phyloP scores from a whole-genome alignment of 2,329 filamentous ascomycete genomes.

The Periconia sp. region DNA sequence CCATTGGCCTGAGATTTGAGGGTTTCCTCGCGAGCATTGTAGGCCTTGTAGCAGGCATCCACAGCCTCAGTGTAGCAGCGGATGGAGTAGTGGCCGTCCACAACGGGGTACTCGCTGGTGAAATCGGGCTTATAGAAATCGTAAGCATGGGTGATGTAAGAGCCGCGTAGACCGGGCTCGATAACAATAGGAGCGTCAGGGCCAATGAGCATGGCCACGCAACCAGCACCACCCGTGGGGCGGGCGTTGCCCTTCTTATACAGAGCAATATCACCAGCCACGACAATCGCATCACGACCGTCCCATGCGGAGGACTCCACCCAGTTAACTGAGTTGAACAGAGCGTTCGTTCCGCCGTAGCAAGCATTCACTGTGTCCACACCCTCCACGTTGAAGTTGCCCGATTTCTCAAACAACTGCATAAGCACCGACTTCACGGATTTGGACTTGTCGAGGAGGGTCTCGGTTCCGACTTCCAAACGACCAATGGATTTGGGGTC shows the following conservation, averaged over 20 bases:
- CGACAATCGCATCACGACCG: constrained; percentile 55
- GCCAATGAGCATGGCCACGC: constrained; percentile 56
- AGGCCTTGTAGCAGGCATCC: constrained; percentile 57
- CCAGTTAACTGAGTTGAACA: constrained; percentile 59
- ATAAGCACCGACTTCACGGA: constrained; percentile 58
- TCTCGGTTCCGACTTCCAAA: constrained; percentile 58
- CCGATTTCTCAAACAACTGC: constrained; percentile 54
- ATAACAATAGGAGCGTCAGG: constrained; percentile 54
- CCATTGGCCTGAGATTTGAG: constrained; percentile 50
- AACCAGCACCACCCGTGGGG: constrained; percentile 56
- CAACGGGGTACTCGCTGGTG: constrained; percentile 56
- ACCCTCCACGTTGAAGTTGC: constrained; percentile 57
- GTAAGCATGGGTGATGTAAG: constrained; percentile 55
- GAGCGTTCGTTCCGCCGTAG: constrained; percentile 57
- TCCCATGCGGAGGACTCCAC: constrained; percentile 58
- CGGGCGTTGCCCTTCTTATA: constrained; percentile 58
- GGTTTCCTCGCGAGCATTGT: constrained; percentile 52
- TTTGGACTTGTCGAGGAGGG: constrained; percentile 58
- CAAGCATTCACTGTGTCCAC: constrained; percentile 58
- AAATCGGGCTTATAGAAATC: constrained; percentile 60
- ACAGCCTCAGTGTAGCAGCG: constrained; percentile 57
- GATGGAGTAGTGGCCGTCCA: constrained; percentile 56
- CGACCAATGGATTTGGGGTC: constrained; percentile 55
- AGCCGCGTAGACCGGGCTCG: constrained; percentile 53
- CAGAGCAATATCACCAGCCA: constrained; percentile 56